Evolutionary conservation across 2,329 filamentous ascomycete genomes (phyloP).

Genomic region (Hypomyces rosellus): DNA sequence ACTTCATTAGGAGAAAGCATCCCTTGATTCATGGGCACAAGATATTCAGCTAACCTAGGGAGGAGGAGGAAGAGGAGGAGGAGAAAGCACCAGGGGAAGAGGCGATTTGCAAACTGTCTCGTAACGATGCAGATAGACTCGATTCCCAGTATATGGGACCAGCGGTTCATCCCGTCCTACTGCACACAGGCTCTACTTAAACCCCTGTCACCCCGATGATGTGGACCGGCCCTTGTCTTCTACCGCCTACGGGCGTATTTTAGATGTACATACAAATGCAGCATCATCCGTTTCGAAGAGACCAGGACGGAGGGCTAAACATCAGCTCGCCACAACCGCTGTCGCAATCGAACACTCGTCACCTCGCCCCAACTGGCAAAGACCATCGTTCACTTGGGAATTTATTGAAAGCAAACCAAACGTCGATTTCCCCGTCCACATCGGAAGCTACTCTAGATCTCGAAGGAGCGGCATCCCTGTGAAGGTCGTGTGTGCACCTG

Average conservation of each 20-base stretch:
- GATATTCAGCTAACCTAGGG: too few relatives aligned
- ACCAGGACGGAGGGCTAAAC: too few relatives aligned
- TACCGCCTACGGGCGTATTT: not conserved
- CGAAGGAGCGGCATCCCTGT: constrained; percentile 1
- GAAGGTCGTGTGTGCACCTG: not conserved
- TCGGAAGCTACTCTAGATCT: constrained; percentile 1
- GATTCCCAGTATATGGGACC: not conserved
- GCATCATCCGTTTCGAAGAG: too few relatives aligned
- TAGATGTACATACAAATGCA: not conserved
- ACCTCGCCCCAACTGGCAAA: not conserved
- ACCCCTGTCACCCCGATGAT: not conserved
- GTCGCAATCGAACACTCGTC: not conserved
- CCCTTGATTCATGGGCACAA: too few relatives aligned
- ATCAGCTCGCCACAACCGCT: too few relatives aligned
- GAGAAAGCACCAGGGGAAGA: too few relatives aligned
- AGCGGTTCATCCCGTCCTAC: not conserved
- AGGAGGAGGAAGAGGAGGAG: too few relatives aligned
- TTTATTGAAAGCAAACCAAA: too few relatives aligned
- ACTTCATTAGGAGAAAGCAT: too few relatives aligned
- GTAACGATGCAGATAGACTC: not conserved
- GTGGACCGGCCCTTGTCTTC: not conserved
- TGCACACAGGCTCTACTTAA: not conserved
- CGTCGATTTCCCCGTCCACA: not conserved
- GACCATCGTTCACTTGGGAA: too few relatives aligned
- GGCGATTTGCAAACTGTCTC: too few relatives aligned